A percentile compares a stretch with the other conserved stretches of the same genome.
These are phyloP conservation scores for Fusarium sp. DNA, from an alignment of 2,329 filamentous ascomycete genomes.

Conservation along the genomic window DNA sequence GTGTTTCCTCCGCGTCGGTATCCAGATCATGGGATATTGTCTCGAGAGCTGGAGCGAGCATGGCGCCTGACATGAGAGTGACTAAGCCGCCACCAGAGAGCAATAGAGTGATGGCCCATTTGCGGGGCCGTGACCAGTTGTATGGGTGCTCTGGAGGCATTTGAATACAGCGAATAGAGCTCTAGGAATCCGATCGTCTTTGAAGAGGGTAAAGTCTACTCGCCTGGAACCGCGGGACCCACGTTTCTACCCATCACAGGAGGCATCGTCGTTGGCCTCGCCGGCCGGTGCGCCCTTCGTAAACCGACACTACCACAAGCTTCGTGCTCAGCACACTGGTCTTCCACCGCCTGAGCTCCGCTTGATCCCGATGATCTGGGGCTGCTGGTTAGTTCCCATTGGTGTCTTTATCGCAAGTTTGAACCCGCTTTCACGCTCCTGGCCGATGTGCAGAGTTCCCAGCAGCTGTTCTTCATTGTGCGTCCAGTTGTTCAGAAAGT, in stretches of 20 bases:
- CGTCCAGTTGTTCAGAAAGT: no score
- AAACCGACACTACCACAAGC: not conserved
- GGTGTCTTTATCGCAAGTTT: not conserved
- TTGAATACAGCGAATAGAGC: not conserved
- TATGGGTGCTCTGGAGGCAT: not conserved
- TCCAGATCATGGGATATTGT: not conserved
- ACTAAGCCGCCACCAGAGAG: not conserved
- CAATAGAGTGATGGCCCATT: not conserved
- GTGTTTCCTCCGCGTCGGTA: not conserved
- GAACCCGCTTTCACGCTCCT: not conserved
- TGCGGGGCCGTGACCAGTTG: not conserved
- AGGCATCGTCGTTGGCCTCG: not conserved
- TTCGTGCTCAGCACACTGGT: not conserved
- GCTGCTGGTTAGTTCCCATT: not conserved
- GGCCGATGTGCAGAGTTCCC: fast-evolving
- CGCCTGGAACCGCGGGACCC: not conserved
- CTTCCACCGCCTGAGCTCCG: not conserved
- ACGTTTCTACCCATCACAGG: not conserved
- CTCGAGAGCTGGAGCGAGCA: not conserved
- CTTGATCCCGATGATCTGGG: not conserved
- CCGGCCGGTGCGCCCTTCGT: not conserved
- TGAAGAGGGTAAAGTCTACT: not conserved
- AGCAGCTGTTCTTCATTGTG: no score
- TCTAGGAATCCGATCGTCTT: not conserved
- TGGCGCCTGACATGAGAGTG: not conserved